Evolutionary conservation across 2,329 filamentous ascomycete genomes (phyloP).

Genomic region (Curvularia lunata): DNA sequence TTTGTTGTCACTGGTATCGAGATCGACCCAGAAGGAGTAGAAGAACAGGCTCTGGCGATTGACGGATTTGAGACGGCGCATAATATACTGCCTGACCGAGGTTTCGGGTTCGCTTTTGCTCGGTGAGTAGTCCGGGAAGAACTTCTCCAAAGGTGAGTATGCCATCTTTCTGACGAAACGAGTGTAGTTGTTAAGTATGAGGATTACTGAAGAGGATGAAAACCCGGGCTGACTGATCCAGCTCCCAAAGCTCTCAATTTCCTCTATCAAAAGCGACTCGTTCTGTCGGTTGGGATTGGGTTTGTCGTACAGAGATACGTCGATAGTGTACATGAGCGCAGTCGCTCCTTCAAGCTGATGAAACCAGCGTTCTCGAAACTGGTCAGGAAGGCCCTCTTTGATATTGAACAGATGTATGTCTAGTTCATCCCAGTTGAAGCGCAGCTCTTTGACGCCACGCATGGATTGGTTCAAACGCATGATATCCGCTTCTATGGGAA

Average conservation of each 20-base stretch:
- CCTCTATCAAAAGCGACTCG: constrained; percentile 39
- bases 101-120: constrained; percentile 30
- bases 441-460: constrained; percentile 43
- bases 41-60: constrained; percentile 40
- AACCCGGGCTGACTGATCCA: constrained; percentile 42
- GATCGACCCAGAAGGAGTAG: constrained; percentile 48
- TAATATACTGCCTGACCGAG: constrained; percentile 41
- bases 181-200: constrained; percentile 46
- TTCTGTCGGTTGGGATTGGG: constrained; percentile 35
- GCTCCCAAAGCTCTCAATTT: constrained; percentile 41
- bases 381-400: constrained; percentile 37
- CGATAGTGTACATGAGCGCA: constrained; percentile 42
- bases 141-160: constrained; percentile 36
- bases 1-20: constrained; percentile 45
- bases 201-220: constrained; percentile 36
- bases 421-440: constrained; percentile 46
- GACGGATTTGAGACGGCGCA: constrained; percentile 40
- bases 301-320: constrained; percentile 44
- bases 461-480: constrained; percentile 40
- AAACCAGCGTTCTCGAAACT: constrained; percentile 46
- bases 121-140: constrained; percentile 40
- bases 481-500: constrained; percentile 45
- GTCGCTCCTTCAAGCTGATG: constrained; percentile 46
- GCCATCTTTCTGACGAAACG: constrained; percentile 43
- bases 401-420: constrained; percentile 48